Percentiles rank a stretch among this genome's conserved stretches.
Conservation (phyloP, 768 basidiomycete genomes). For the Termitomyces sp. region DNA sequence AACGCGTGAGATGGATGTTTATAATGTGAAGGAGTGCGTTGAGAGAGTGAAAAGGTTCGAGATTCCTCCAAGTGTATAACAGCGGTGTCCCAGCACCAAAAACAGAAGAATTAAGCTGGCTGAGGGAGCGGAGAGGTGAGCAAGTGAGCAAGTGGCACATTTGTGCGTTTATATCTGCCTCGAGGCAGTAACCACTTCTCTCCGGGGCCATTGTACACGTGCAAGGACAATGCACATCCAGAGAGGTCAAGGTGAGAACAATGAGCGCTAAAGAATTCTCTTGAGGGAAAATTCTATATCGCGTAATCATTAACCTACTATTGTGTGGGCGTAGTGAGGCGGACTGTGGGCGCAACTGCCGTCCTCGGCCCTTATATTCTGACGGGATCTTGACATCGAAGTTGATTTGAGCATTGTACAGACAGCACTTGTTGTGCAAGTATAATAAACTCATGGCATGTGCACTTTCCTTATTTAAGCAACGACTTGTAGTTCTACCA, state of each 20-base stretch:
- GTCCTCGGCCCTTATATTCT: not conserved
- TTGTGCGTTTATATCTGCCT: constrained; percentile 13
- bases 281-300: constrained; percentile 1
- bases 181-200: constrained; percentile 5
- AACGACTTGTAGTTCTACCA: not conserved
- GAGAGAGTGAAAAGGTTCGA: constrained; percentile 12
- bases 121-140: constrained; percentile 6
- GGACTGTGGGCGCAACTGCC: constrained; percentile 5
- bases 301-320: constrained; percentile 15
- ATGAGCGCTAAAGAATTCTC: constrained; percentile 13
- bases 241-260: constrained; percentile 16
- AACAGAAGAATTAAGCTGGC: constrained; percentile 14
- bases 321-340: constrained; percentile 8
- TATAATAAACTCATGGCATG: constrained; percentile 6
- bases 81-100: constrained; percentile 32
- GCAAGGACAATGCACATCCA: constrained; percentile 8
- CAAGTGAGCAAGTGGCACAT: constrained; percentile 2
- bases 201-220: constrained; percentile 13
- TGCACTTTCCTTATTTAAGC: not conserved
- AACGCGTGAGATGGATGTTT: not conserved
- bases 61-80: constrained; percentile 10
- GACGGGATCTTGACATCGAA: not conserved
- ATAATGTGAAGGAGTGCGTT: constrained; percentile 11
- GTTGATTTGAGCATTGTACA: not conserved
- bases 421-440: not conserved